phyloP scores from a whole-genome alignment of 495 filamentous ascomycete genomes.

The Neurospora sp. region DNA sequence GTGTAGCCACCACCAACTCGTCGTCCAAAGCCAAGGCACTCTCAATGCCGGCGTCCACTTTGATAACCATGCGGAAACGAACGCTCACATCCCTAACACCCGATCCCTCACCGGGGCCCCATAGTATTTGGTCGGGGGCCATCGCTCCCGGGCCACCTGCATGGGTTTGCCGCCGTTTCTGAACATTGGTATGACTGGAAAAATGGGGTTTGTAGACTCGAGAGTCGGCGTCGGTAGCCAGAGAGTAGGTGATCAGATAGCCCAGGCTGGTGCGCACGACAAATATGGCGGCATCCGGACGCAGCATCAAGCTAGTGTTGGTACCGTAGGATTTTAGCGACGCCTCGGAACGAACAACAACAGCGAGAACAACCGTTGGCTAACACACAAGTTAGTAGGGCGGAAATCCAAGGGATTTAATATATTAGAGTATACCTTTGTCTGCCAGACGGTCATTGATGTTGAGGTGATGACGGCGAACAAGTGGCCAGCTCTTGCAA shows the following conservation, averaged over 20 bases:
- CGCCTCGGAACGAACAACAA: conserved; percentile 65
- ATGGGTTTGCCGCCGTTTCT: conserved; percentile 61
- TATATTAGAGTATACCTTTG: conserved; percentile 48
- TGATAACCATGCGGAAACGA: conserved; percentile 94
- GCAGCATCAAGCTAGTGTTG: conserved; percentile 74
- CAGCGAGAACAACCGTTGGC: conserved; percentile 83
- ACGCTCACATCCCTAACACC: conserved; percentile 79
- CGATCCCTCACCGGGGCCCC: conserved; percentile 62
- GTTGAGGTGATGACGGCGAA: conserved; percentile 82
- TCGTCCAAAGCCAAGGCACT: conserved; percentile 82
- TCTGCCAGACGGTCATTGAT: conserved; percentile 88
- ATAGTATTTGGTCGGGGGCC: conserved; percentile 41
- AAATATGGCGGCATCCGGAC: conserved; percentile 83
- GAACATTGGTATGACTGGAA: conserved; percentile 52
- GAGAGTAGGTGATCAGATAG: conserved; percentile 87
- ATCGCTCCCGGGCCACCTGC: conserved; percentile 48
- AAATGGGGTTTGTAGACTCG: conserved; percentile 79
- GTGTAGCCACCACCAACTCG: conserved; percentile 86
- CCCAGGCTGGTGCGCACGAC: conserved; percentile 83
- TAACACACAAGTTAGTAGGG: conserved; percentile 28
- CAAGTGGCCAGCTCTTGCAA: conserved; percentile 72
- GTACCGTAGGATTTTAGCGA: conserved; percentile 78
- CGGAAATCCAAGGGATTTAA: background rate
- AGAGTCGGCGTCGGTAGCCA: conserved; percentile 73
- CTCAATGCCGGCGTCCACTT: conserved; percentile 91